A percentile compares a stretch with the other conserved stretches of the same genome.
These are phyloP conservation scores for Wolfiporia cocos DNA, from an alignment of 1,284 basidiomycete species.

Conservation along the genomic window DNA sequence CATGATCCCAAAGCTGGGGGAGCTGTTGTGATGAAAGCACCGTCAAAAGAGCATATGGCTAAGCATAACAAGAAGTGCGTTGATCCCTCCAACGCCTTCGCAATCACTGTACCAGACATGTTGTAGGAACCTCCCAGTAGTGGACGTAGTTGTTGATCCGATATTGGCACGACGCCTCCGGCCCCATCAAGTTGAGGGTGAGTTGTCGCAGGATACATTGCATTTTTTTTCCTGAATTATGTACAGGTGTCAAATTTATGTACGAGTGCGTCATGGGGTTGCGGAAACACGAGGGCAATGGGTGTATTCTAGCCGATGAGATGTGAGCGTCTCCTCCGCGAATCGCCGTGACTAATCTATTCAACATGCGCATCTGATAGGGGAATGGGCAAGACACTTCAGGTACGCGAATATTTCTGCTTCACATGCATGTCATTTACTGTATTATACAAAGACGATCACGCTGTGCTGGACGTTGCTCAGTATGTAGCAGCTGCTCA, in stretches of 20 bases:
- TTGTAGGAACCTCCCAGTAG: conserved; percentile 52
- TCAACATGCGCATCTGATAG: conserved; percentile 40
- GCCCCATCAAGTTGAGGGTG: conserved; percentile 89
- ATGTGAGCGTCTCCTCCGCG: conserved; percentile 47
- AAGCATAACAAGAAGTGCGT: conserved; percentile 69
- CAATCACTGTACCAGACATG: no score
- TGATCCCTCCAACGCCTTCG: conserved; percentile 4
- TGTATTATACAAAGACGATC: conserved; percentile 77
- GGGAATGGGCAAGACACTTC: conserved; percentile 93
- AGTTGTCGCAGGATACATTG: neutral
- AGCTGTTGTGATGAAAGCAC: conserved; percentile 85
- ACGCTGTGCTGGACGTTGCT: conserved; percentile 84
- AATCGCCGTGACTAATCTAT: conserved; percentile 9
- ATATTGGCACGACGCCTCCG: conserved; percentile 74
- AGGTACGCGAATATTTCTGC: conserved; percentile 33
- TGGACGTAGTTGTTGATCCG: conserved; percentile 94
- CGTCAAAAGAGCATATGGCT: conserved; percentile 61
- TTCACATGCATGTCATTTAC: neutral
- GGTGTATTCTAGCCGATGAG: conserved; percentile 96
- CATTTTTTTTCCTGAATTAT: neutral
- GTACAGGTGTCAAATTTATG: conserved; percentile 79
- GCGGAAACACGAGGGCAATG: conserved; percentile 81
- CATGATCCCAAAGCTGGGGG: conserved; percentile 72
- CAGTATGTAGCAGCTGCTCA: conserved; percentile 44
- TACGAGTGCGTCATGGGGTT: conserved; percentile 97